Base-by-base conservation (phyloP, 2,329 filamentous ascomycete species). In the Trichoderma hamatum region DNA sequence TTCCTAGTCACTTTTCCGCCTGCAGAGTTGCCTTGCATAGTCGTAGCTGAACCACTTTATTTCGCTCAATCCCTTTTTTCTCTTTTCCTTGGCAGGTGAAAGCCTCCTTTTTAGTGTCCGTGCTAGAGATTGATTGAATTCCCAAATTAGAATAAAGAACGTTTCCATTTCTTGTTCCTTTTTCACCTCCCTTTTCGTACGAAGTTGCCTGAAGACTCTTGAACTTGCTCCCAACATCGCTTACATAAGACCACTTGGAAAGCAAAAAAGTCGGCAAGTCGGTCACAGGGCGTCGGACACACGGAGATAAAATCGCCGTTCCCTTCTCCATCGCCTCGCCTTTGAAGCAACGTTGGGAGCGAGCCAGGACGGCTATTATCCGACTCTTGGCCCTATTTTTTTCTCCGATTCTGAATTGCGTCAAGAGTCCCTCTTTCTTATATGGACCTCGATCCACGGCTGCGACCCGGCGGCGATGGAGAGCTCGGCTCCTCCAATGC, bases 391-490 rank as follows among this genome's bases (percentile, higher is more conserved):
- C 19, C n/a, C 24, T 43, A 43, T 2, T 32, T 24, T 30, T 61
- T 19, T n/a, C 10, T 1, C 26, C 36, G 39, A 43, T 14, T 26
- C 5, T 16, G 14, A 14, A 28, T 26, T 34, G 13, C 32, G 28
- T 28, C 72, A 70, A 43, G 39, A 43, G 71, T 69, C 67, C 54
- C 69, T 49, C 26, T 34, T 32, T 19, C 11, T 56, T 66, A 46
- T 36, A 79, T 79, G 77, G 78, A 79, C 69, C 72, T 79, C 32
- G 78, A 79, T 71, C 76, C 77, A 67, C 76, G 76, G 69, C 73
- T 78, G 54, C 71, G 71, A 71, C 70, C 73, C 59, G 71, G 72
- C 58, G 69, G 70, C 60, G 74, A 73, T 68, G 76, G 75, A 46
- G 71, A 70, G 70, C 36, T 51, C 6, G 71, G 69, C 67, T 69